Base-by-base conservation (phyloP, 495 filamentous ascomycete genomes). In the Clohesyomyces aquaticus region DNA sequence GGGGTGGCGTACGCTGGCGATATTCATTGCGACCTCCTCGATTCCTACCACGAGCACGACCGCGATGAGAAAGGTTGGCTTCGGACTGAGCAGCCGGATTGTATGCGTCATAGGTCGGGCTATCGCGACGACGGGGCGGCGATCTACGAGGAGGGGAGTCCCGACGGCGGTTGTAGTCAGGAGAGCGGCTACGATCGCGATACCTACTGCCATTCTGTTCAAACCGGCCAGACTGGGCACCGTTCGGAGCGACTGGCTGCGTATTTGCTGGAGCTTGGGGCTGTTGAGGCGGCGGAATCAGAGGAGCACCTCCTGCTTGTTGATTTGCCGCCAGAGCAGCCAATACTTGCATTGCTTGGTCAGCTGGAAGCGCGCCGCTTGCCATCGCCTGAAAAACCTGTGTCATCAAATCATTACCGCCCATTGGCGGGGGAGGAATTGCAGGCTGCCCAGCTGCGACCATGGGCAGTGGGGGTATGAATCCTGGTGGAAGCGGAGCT, bases 1-100 rank as follows among this genome's bases (percentile, higher is more conserved):
- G 23, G 45, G 71, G 26, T 48, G 92, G 92, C 59, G 90, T 94
- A 66, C 92, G 89, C 73, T 96, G 91, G 50, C 92, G 89, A 76
- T 91, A 96, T 12, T 89, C 87, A 59, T 67, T 66, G 47, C 72
- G 59, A 55, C 48, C 41, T 45, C 65, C 65, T 18, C 64, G 64
- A 25, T 67, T 35, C 29, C 41, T 66, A 64, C 63, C 68, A 32
- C 66, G 59, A 18, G 57, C 62, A 26, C 72, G 65, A 41, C 65
- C 64, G 27, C 63, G 55, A 48, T 55, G 55, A 3, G 6, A 14
- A 23, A 18, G 32, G 41, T 61, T 67, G 25, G 27, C 48, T 51
- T 74, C 68, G 0, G 63, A 35, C 18, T 14, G 55, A n/a, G 70
- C 58, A 60, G 63, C 68, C 11, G 74, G 73, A n/a, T 76, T 70